Evolutionary conservation across 108 stramenopile species (phyloP).

Genomic region (Chaetoceros tenuissimus): DNA sequence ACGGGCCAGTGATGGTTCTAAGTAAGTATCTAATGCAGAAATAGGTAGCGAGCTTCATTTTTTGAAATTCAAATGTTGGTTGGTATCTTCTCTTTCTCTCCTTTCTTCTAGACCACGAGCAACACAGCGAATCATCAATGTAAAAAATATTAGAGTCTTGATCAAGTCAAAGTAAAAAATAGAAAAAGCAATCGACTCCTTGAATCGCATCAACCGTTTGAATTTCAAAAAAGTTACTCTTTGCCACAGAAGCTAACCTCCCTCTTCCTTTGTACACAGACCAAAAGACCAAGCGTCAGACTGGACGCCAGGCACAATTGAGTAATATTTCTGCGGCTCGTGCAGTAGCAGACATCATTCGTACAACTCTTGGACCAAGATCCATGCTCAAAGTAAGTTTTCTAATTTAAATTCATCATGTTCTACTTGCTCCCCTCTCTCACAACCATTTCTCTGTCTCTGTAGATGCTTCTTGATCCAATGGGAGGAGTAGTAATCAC

Average conservation of each 20-base stretch:
- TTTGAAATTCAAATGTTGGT: neutral
- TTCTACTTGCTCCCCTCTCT: neutral
- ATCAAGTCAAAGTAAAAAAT: neutral
- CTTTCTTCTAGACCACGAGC: too few relatives aligned
- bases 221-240: too few relatives aligned
- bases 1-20: conserved; percentile 77
- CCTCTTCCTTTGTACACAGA: too few relatives aligned
- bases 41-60: neutral
- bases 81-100: neutral
- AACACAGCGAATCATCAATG: neutral
- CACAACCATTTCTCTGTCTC: neutral
- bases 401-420: neutral
- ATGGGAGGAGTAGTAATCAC: conserved; percentile 99
- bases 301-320: conserved; percentile 95
- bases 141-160: neutral
- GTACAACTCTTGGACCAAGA: conserved; percentile 96
- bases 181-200: too few relatives aligned
- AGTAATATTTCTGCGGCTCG: conserved; percentile 95
- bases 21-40: conserved; percentile 51
- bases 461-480: conserved; percentile 95
- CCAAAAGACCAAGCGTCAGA: conserved; percentile 92
- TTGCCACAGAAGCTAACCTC: too few relatives aligned
- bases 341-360: conserved; percentile 94
- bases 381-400: conserved; percentile 92
- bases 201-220: too few relatives aligned